Percentiles rank a stretch among this genome's conserved stretches.
phyloP scores from a whole-genome alignment of 2,329 filamentous ascomycete genomes.

The Calonectria pteridis region DNA sequence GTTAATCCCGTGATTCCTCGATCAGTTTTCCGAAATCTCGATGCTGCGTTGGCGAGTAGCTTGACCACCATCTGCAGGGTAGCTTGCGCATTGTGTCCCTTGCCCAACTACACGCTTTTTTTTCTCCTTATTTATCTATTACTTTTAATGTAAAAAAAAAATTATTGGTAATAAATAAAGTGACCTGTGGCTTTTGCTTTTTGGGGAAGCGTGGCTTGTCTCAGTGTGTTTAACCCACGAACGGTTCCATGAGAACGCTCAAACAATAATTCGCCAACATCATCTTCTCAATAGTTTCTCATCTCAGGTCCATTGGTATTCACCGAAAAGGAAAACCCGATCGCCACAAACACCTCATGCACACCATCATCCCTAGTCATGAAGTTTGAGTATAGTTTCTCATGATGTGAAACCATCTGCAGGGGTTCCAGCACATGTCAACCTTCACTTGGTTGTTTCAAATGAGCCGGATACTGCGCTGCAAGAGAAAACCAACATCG shows the following conservation, averaged over 20 bases:
- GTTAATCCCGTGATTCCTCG: background rate
- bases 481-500: no score
- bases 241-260: background rate
- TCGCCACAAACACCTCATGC: background rate
- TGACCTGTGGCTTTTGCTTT: background rate
- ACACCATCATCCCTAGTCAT: background rate
- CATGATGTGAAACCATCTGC: background rate
- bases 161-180: no score
- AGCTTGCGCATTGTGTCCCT: background rate
- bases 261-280: background rate
- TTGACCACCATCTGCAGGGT: background rate
- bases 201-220: background rate
- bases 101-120: no score
- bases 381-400: background rate
- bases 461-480: no score
- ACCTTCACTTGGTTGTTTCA: no score
- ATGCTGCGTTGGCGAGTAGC: background rate
- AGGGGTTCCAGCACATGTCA: background rate
- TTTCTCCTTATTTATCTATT: background rate
- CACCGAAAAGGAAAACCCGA: background rate
- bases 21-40: background rate
- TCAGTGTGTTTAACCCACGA: background rate
- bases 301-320: background rate
- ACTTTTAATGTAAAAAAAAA: no score
- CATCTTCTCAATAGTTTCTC: background rate